Evolutionary conservation across 345 rosid species (phyloP), one percentile per base, ranked within the genome.

Genomic region (Fremontodendron californicum): DNA sequence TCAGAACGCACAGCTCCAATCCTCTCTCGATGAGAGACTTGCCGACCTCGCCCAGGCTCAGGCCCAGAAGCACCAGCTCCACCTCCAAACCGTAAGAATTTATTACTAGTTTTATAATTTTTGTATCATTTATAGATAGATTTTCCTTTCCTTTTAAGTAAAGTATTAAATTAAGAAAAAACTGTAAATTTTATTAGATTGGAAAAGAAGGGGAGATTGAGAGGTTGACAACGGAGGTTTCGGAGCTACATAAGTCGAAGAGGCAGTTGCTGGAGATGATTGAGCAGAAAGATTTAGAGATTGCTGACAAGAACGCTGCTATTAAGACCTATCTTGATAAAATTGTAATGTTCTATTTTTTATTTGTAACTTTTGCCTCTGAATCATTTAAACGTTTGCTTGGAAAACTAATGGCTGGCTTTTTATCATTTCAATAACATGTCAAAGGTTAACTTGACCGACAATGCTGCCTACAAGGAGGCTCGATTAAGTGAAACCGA

Each of bases 41-140:
- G 74, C 91, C n/a, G 93, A 89, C 48, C 93, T 93, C 54, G 96
- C 94, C 0, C 83, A 92, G 67, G 82, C 90, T 35, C 96, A 89
- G 82, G 81, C 96, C 13, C 85, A 90, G 86, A 93, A 92, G 82
- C 98, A 93, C 81, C 93, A 91, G 85, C 93, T 93, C 76, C 92
- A 88, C 77, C 81, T 93, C 78, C 91, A 90, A 85, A 85, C 84
- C 70, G 98, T 93, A 77, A 15, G 77, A 52, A 33, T 4, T 49
- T 39, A 71, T 18, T 75, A n/a, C 61, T 45, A 3, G 21, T 69
- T n/a, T 69, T 13, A 25, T n/a, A 27, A 29, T 58, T 40, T 15
- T 49, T 54, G 1, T 68, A 37, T 19, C 27, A 15, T 15, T 69
- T 63, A 15, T 75, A 3, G 13, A 23, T 5, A 7, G 29, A 9